Conservation (phyloP, 2,329 filamentous ascomycete genomes). For the Arthrobotrys musiformis region DNA sequence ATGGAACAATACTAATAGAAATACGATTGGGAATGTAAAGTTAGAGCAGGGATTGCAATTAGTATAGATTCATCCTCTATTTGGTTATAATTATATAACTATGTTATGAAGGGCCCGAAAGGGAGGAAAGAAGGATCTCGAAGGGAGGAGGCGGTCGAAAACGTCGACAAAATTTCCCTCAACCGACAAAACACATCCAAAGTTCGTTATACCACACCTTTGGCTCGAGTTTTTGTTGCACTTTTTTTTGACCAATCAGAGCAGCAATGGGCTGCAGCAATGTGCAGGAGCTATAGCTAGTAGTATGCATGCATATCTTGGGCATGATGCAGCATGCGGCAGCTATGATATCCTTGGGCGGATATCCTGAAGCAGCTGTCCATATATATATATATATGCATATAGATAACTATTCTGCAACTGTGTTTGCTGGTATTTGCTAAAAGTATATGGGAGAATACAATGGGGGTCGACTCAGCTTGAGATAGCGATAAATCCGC, state of each 20-base stretch:
- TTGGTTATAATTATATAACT: not conserved
- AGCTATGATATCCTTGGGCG: not conserved
- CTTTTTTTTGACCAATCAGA: constrained; percentile 4
- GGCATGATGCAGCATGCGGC: too few species aligned
- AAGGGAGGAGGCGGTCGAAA: not conserved
- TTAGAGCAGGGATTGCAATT: too few species aligned
- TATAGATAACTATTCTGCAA: too few species aligned
- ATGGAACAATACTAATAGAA: too few species aligned
- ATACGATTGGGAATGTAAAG: too few species aligned
- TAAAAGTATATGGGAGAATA: too few species aligned
- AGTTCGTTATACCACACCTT: not conserved
- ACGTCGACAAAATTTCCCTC: not conserved
- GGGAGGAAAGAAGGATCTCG: not conserved
- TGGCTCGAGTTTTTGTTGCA: not conserved
- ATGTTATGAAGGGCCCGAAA: not conserved
- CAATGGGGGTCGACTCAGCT: too few species aligned
- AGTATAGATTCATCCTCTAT: too few species aligned
- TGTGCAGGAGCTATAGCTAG: not conserved
- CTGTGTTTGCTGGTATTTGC: too few species aligned
- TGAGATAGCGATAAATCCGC: not conserved
- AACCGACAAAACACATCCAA: not conserved
- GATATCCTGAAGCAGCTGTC: constrained; percentile 5
- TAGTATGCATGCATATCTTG: too few species aligned
- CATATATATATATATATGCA: not conserved
- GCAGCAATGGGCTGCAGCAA: not conserved